Percentiles rank a stretch among this genome's conserved stretches.
Evolutionary conservation across 805 yeast genomes (phyloP).

Genomic region (Komagataella pastoris): DNA sequence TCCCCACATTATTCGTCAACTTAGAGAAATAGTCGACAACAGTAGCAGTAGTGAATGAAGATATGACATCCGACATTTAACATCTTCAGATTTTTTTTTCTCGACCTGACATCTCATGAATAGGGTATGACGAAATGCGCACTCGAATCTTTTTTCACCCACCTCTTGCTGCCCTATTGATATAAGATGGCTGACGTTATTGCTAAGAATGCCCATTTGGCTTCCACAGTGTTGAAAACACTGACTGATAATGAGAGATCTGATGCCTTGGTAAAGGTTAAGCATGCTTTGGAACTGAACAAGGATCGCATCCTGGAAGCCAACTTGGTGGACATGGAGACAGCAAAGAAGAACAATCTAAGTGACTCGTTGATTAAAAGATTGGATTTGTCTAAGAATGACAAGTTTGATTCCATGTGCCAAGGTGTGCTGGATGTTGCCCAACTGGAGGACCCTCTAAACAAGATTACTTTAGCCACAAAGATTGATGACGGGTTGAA

Average conservation of each 20-base stretch:
- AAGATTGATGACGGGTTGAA: slow-evolving; percentile 84
- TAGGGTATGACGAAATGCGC: background rate
- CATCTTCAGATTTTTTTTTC: background rate
- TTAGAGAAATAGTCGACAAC: slow-evolving; percentile 8
- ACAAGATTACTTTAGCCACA: slow-evolving; percentile 72
- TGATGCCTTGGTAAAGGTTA: slow-evolving; percentile 55
- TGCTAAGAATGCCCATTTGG: slow-evolving; percentile 70
- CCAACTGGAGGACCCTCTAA: slow-evolving; percentile 79
- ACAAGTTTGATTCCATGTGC: slow-evolving; percentile 86
- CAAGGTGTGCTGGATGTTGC: slow-evolving; percentile 93
- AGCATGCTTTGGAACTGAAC: slow-evolving; percentile 46
- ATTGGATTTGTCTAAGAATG: slow-evolving; percentile 68
- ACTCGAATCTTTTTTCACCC: background rate
- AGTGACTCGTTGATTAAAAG: slow-evolving; percentile 69
- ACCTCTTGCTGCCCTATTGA: background rate
- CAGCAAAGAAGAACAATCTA: slow-evolving; percentile 48
- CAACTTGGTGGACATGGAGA: slow-evolving; percentile 61
- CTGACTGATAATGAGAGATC: slow-evolving; percentile 63
- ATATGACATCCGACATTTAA: background rate
- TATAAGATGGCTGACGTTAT: slow-evolving; percentile 52
- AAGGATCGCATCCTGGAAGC: slow-evolving; percentile 59
- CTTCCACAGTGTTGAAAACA: slow-evolving; percentile 76
- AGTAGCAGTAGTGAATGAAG: background rate
- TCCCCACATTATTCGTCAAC: slow-evolving; percentile 25
- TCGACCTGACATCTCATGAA: background rate